Evolutionary conservation across 371 early-diverging fungal genomes (phyloP), one percentile per base, ranked within the genome.

Genomic region (Apophysomyces variabilis): DNA sequence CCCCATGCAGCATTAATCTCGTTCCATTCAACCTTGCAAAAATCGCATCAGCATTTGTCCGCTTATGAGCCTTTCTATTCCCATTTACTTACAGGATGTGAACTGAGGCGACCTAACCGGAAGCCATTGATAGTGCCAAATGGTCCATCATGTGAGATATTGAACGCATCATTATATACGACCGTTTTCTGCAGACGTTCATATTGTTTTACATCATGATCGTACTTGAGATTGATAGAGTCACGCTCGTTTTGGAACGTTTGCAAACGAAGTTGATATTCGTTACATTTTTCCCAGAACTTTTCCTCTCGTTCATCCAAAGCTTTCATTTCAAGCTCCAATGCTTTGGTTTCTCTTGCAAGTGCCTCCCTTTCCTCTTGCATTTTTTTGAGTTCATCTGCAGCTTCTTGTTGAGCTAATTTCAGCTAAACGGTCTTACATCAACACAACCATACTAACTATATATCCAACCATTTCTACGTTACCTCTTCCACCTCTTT

Each of bases 1-100:
- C 97, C 98, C 93, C 96, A 91, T 0, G 95, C 98, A 1, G 98
- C 97, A 78, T 98, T 98, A 62, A 98, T 96, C 77, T 98, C 98
- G 32, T 77, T 85, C 98, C 98, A 98, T 41, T 94, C 95, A 32
- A 96, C 90, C 85, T 88, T 61, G 38, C 37, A 45, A 41, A 58
- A 35, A n/a, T 32, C 37, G 14, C 9, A 14, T 45, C n/a, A 32
- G 44, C 16, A 54, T n/a, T 36, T 16, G 57, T 35, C 16, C 7
- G 32, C 8, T 59, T 8, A 18, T 18, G 37, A 57, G 12, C 38
- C 56, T 50, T 13, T 35, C 39, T 9, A 11, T 36, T 37, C 8
- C 36, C 43, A n/a, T 50, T 11, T 37, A 58, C 78, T 68, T 73
- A 87, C 93, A 37, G 84, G 87, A 67, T 92, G 87, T 1, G 83